Evolutionary conservation across 306 rosid genomes (phyloP), one percentile per base, ranked within the genome.

Genomic region (Medicago ruthenica): DNA sequence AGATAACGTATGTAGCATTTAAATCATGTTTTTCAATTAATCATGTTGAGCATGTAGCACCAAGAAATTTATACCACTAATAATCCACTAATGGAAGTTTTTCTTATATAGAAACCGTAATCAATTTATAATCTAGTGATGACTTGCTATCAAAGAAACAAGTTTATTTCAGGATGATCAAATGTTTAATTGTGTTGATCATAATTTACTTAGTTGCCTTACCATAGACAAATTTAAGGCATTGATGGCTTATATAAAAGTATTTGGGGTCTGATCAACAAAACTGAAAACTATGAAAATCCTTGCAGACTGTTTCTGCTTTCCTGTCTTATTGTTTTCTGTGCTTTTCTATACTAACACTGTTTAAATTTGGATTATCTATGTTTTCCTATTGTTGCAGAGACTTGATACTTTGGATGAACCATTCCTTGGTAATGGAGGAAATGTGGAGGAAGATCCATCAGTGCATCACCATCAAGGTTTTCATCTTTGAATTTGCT

Each of bases 401-500:
- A 13, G 16, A 45, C 51, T 45, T 13, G 51, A 45, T 45, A 15
- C 37, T 34, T 4, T 34, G 7, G 37, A 34, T 34, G 37, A 34
- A 34, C 7, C 37, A 34, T 6, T 4, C 37, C 7, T 34, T 34
- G 37, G 37, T 34, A 34, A 34, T 34, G 37, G 1, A 34, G 37
- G 37, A 34, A 34, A 45, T 45, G 16, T 13, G 16, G 16, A 86
- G 40, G 86, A 79, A 60, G 88, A 83, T 75, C 86, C 85, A 50
- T 74, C 70, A 13, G 82, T 8, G 44, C 44, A 40, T 45, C 51
- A 45, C 16, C 51, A 45, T 81, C 97, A 91, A 87, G 93, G 98
- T 93, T 84, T 71, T 66, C 10, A 51, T 67, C 54, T 66, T 72
- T 61, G 68, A 82, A 27, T 71, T 69, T 75, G 15, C 44, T 20